Conservation (phyloP, 2,329 filamentous ascomycete species). For the Penicillium psychrosexuale region DNA sequence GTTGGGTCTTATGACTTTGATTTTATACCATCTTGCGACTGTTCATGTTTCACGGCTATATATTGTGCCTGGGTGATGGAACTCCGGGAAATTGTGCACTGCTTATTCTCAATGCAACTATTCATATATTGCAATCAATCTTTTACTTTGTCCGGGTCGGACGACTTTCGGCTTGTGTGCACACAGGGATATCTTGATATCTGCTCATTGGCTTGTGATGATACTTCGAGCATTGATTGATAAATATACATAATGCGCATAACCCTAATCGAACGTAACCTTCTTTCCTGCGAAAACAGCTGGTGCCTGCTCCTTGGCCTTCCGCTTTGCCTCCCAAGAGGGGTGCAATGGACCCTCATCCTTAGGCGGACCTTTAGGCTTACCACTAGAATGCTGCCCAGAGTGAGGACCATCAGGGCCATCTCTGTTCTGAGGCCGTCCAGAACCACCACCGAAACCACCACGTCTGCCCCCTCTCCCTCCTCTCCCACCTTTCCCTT, state of each 20-base stretch:
- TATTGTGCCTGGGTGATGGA: not conserved
- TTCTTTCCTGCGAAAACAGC: constrained; percentile 60
- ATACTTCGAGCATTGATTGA: not conserved
- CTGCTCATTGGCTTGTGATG: not conserved
- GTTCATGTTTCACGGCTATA: not conserved
- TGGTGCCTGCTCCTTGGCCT: constrained; percentile 52
- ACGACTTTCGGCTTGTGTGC: too few relatives aligned
- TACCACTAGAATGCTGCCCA: constrained; percentile 18
- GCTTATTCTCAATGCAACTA: not conserved
- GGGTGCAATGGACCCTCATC: constrained; percentile 59
- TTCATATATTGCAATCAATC: not conserved
- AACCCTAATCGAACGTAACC: constrained; percentile 57
- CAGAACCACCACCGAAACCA: constrained; percentile 13
- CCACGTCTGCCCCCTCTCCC: constrained; percentile 24
- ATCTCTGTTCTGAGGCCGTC: constrained; percentile 10
- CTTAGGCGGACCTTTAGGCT: constrained; percentile 23
- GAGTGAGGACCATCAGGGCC: constrained; percentile 17
- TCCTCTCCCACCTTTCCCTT: constrained; percentile 20
- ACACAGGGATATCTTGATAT: not conserved
- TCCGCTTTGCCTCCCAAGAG: constrained; percentile 62
- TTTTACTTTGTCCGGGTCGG: not conserved
- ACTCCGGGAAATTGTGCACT: not conserved
- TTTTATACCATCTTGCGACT: constrained; percentile 18
- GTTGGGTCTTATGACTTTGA: not conserved
- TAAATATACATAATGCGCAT: constrained; percentile 4